phyloP scores from a whole-genome alignment of 495 filamentous ascomycete genomes.

The Xylaria cubensis region DNA sequence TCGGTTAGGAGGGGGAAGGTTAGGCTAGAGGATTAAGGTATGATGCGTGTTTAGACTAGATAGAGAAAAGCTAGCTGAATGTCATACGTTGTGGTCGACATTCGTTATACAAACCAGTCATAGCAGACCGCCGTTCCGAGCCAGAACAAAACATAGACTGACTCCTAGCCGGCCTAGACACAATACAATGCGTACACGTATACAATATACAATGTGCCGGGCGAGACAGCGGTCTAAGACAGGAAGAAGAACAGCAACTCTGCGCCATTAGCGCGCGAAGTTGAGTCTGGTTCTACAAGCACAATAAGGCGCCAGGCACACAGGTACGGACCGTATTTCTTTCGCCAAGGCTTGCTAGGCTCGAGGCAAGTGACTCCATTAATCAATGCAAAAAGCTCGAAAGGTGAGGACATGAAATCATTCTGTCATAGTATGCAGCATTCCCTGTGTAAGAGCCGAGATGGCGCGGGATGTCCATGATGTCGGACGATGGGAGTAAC shows the following conservation, averaged over 20 bases:
- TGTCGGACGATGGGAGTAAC: conserved; percentile 23
- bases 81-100: conserved; percentile 7
- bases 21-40: conserved; percentile 12
- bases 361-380: conserved; percentile 24
- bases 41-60: conserved; percentile 7
- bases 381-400: conserved; percentile 29
- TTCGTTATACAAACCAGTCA: conserved; percentile 17
- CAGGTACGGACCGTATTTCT: conserved; percentile 9
- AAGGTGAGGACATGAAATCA: conserved; percentile 26
- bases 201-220: not conserved
- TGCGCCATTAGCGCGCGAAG: conserved; percentile 26
- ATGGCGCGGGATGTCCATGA: conserved; percentile 28
- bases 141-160: not conserved
- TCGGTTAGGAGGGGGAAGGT: not conserved
- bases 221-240: not conserved
- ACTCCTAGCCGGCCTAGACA: not conserved
- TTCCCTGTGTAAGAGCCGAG: conserved; percentile 17
- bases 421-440: conserved; percentile 28
- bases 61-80: conserved; percentile 8
- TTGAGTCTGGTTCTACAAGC: not conserved
- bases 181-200: not conserved
- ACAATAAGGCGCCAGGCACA: conserved; percentile 21
- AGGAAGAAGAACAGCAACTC: not conserved
- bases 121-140: not conserved
- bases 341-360: conserved; percentile 8